Evolutionary conservation across 306 rosid genomes (phyloP), one percentile per base, ranked within the genome.

Genomic region (Dicorynia guianensis): DNA sequence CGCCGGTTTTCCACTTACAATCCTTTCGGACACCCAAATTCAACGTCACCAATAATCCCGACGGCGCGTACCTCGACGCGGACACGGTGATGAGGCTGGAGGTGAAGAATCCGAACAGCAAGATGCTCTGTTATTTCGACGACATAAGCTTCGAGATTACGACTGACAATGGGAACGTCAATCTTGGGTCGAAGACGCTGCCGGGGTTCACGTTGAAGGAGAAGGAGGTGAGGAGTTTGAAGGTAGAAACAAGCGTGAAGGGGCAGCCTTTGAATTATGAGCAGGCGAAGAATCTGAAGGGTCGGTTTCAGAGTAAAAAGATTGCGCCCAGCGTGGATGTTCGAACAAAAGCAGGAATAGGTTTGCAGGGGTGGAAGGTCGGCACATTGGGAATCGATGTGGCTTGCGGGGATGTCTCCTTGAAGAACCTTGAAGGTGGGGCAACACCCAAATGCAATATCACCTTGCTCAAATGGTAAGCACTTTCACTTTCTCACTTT

Each of bases 401-500:
- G 0, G n/a, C 34, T 0, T 94, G 98, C 56, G 91, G 96, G 0
- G 85, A 83, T 8, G 83, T 79, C 50, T 80, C 86, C 11, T 59
- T 92, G 82, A 88, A 80, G 77, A 57, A 43, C 8, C 83, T 94
- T 15, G 59, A 86, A 9, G 66, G 33, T 10, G 95, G 95, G 3
- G 82, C 62, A 8, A 62, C 73, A 76, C 97, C 96, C 38, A 71
- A 12, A 58, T 94, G 98, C 80, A 38, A 81, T 63, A 20, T 87
- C 78, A 82, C 84, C 35, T 6, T 83, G 49, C 77, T 87, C 81
- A 76, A 71, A 80, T 91, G 97, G 98, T 93, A 83, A 62, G 30
- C 11, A 17, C 3, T 40, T 54, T 42, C 56, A n/a, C 9, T 48
- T 25, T 25, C 30, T 25, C 2, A 25, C 30, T 25, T 25, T 25